Conservation (phyloP, 805 yeast genomes). For the Blastobotrys mokoenaii region DNA sequence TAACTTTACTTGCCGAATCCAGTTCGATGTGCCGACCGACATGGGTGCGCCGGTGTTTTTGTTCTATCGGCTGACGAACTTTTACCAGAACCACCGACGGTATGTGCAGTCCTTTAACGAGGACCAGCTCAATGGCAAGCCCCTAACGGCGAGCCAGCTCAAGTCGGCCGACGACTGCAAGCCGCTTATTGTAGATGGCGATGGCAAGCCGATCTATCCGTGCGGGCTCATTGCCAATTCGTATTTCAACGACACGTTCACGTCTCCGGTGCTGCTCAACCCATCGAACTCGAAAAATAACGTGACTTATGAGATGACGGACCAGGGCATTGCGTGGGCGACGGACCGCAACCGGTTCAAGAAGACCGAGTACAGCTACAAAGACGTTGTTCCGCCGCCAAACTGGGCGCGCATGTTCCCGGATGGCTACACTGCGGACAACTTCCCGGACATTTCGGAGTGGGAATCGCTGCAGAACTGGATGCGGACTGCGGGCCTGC, state of each 20-base stretch:
- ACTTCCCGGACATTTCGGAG: conserved; percentile 51
- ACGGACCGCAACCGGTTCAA: conserved; percentile 66
- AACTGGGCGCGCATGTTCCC: conserved; percentile 79
- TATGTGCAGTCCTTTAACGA: conserved; percentile 81
- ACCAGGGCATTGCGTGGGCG: conserved; percentile 73
- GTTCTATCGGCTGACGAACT: conserved; percentile 82
- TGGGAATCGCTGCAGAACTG: conserved; percentile 91
- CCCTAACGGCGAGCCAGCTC: conserved; percentile 46
- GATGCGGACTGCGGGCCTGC: conserved; percentile 96
- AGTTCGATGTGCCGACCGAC: conserved; percentile 64
- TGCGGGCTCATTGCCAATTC: conserved; percentile 96
- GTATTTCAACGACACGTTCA: conserved; percentile 78
- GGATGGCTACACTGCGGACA: conserved; percentile 76
- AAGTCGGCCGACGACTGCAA: conserved; percentile 46
- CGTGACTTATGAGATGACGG: conserved; percentile 35
- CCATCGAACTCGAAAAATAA: conserved; percentile 21
- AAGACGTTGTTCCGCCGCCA: conserved; percentile 86
- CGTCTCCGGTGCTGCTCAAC: conserved; percentile 36
- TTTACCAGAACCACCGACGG: conserved; percentile 90
- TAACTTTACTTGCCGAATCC: conserved; percentile 47
- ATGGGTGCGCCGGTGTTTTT: conserved; percentile 64
- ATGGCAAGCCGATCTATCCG: conserved; percentile 70
- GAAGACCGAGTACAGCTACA: conserved; percentile 57
- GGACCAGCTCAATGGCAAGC: conserved; percentile 70
- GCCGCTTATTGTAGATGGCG: conserved; percentile 46